phyloP scores from a whole-genome alignment of 139 green algal species.

The Parachlorella kessleri region DNA sequence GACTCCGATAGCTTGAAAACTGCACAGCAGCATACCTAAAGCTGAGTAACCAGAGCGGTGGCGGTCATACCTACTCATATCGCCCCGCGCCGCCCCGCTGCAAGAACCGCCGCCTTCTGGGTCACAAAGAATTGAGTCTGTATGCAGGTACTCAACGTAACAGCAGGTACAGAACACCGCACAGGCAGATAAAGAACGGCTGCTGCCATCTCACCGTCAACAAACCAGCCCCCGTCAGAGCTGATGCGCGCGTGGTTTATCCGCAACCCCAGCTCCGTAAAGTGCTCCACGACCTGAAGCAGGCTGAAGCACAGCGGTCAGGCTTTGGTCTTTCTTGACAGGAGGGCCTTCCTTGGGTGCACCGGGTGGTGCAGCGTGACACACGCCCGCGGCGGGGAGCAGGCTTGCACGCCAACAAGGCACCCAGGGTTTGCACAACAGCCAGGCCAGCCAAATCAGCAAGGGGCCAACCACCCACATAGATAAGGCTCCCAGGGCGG shows the following conservation, averaged over 20 bases:
- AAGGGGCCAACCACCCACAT: slow-evolving; percentile 49
- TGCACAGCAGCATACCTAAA: too few relatives aligned
- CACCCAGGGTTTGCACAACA: not conserved
- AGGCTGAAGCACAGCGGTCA: too few relatives aligned
- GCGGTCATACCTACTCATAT: too few relatives aligned
- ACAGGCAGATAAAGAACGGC: not conserved
- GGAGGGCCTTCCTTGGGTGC: too few relatives aligned
- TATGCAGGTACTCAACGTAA: not conserved
- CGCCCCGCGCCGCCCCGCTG: too few relatives aligned
- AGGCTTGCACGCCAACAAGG: too few relatives aligned
- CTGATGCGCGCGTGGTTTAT: slow-evolving; percentile 86
- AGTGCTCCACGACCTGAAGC: slow-evolving; percentile 91
- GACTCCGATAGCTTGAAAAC: slow-evolving; percentile 89
- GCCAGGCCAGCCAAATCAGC: not conserved
- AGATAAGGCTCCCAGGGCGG: slow-evolving; percentile 92
- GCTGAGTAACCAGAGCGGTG: too few relatives aligned
- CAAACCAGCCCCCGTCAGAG: slow-evolving; percentile 96
- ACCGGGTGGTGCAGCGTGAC: too few relatives aligned
- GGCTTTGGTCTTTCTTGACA: too few relatives aligned
- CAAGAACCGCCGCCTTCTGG: not conserved
- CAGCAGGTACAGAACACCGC: not conserved
- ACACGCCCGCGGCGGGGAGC: too few relatives aligned
- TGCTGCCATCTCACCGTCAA: slow-evolving; percentile 76
- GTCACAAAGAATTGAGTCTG: not conserved
- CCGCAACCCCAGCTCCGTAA: slow-evolving; percentile 91